These are phyloP conservation scores for Trametes maxima DNA, from an alignment of 768 basidiomycete species.

Conservation along the genomic window DNA sequence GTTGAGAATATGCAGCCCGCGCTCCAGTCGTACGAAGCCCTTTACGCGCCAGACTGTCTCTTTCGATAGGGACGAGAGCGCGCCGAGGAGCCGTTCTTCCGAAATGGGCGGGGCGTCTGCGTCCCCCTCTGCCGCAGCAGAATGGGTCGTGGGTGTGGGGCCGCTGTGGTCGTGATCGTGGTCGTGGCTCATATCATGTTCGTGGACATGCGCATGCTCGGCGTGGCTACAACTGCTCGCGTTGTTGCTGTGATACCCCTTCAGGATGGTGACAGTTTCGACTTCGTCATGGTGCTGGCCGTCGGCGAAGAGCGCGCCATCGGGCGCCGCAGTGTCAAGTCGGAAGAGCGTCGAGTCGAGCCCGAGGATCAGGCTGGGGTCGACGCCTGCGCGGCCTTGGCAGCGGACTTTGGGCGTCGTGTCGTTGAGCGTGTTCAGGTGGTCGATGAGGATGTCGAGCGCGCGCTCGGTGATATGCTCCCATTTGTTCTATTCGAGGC, in stretches of 20 bases:
- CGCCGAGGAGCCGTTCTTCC: slow-evolving; percentile 43
- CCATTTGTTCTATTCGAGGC: slow-evolving; percentile 75
- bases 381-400: slow-evolving; percentile 62
- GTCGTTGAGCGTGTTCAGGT: slow-evolving; percentile 88
- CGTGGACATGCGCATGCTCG: background rate
- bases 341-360: slow-evolving; percentile 80
- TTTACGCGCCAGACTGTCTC: slow-evolving; percentile 84
- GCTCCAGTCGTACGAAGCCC: slow-evolving; percentile 69
- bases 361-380: slow-evolving; percentile 85
- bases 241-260: slow-evolving; percentile 34
- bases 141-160: background rate
- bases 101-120: slow-evolving; percentile 32
- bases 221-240: slow-evolving; percentile 5
- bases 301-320: slow-evolving; percentile 15
- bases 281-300: slow-evolving; percentile 77
- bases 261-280: slow-evolving; percentile 70
- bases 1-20: slow-evolving; percentile 65
- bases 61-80: slow-evolving; percentile 58
- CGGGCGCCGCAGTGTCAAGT: slow-evolving; percentile 21
- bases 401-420: slow-evolving; percentile 83
- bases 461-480: slow-evolving; percentile 78
- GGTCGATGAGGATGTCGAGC: slow-evolving; percentile 83
- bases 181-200: too few species aligned
- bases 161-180: background rate
- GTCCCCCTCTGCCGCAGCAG: background rate